A percentile compares a stretch with the other conserved stretches of the same genome.
These are phyloP conservation scores for Trypanosoma avium DNA, from an alignment of 208 protist species.

Conservation along the genomic window DNA sequence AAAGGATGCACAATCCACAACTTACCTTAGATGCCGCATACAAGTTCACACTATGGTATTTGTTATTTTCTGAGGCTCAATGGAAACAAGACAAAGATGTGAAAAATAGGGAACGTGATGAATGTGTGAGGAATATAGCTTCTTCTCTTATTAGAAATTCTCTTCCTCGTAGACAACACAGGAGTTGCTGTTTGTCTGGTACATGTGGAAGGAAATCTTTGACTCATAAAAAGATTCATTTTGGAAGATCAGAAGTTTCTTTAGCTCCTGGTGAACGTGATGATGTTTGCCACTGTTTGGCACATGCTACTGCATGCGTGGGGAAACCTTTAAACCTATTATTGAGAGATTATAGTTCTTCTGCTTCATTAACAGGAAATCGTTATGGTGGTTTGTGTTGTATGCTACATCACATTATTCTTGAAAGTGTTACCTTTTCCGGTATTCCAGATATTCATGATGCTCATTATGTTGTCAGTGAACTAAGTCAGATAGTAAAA, in stretches of 20 bases:
- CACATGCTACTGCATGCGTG: conserved; percentile 48
- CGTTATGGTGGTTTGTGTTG: conserved; percentile 55
- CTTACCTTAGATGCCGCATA: conserved; percentile 73
- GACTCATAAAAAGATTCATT: conserved; percentile 30
- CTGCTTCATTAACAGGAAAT: conserved; percentile 31
- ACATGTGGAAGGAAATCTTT: conserved; percentile 34
- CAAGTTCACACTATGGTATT: conserved; percentile 70
- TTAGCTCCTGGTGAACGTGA: conserved; percentile 39
- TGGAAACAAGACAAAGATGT: conserved; percentile 4
- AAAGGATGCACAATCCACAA: conserved; percentile 33
- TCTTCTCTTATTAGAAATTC: conserved; percentile 34
- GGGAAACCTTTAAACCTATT: conserved; percentile 36
- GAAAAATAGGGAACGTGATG: conserved; percentile 2
- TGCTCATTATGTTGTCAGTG: conserved; percentile 40
- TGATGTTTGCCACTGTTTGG: conserved; percentile 60
- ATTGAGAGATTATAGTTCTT: conserved; percentile 50
- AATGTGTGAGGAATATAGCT: conserved; percentile 35
- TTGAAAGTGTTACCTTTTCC: conserved; percentile 39
- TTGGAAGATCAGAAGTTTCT: conserved; percentile 31
- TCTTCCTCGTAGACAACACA: conserved; percentile 39
- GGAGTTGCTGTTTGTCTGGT: conserved; percentile 58
- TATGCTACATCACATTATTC: conserved; percentile 45
- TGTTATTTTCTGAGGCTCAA: conserved; percentile 30
- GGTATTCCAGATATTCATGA: conserved; percentile 38
- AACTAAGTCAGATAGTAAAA: conserved; percentile 30